phyloP scores from a whole-genome alignment of 2,329 filamentous ascomycete species.

The Elsinoe perseae region DNA sequence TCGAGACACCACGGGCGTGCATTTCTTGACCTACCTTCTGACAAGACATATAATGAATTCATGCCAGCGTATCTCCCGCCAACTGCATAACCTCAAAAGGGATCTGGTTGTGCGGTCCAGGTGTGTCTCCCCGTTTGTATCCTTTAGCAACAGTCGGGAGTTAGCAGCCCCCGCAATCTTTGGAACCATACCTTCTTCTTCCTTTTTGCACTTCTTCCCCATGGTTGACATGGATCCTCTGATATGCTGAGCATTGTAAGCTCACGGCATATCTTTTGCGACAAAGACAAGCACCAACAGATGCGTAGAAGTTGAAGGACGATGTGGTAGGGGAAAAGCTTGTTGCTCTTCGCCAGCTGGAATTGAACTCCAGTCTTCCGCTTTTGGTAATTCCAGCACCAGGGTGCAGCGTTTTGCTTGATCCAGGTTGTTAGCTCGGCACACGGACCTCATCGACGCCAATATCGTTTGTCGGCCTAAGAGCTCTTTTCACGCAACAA shows the following conservation, averaged over 20 bases:
- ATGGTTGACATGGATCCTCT: neutral
- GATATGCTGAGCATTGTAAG: neutral
- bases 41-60: neutral
- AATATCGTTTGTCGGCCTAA: neutral
- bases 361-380: neutral
- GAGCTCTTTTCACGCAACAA: neutral
- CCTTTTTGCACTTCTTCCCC: neutral
- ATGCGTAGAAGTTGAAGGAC: neutral
- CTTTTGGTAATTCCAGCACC: neutral
- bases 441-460: neutral
- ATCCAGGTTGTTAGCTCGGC: neutral
- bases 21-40: neutral
- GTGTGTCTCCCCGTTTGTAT: neutral
- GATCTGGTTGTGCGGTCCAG: neutral
- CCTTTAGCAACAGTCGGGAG: neutral
- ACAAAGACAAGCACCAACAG: neutral
- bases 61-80: neutral
- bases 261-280: neutral
- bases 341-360: neutral
- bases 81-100: neutral
- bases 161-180: constrained; percentile 1
- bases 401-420: neutral
- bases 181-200: neutral
- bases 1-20: neutral
- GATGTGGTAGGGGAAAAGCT: neutral